These are phyloP conservation scores for Chlamydomonas reinhardtii DNA, from an alignment of 163 green algal genomes.

Conservation along the genomic window DNA sequence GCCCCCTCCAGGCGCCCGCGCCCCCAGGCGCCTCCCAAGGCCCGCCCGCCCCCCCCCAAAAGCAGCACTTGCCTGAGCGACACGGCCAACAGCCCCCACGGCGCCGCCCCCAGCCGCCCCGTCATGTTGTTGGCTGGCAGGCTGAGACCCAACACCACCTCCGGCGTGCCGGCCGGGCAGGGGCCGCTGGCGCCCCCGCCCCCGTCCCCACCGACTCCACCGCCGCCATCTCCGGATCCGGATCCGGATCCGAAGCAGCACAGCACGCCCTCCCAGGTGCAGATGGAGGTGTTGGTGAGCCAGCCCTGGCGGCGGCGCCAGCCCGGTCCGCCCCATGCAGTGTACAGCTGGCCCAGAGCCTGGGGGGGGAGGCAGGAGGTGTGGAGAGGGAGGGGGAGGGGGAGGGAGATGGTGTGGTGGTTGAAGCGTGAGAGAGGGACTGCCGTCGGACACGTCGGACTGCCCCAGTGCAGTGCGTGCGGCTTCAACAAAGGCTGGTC, in stretches of 20 bases:
- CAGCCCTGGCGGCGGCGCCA: conserved; percentile 3
- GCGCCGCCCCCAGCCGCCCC: background rate
- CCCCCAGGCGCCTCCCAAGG: too few species aligned
- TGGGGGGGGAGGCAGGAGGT: too few species aligned
- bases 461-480: too few species aligned
- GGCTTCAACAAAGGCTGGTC: too few species aligned
- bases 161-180: background rate
- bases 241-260: background rate
- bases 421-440: too few species aligned
- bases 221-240: background rate
- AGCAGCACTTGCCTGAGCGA: background rate
- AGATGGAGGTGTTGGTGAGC: background rate
- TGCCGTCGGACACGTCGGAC: too few species aligned
- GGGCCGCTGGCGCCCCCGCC: background rate
- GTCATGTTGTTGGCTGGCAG: conserved; percentile 37
- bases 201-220: too few species aligned
- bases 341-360: background rate
- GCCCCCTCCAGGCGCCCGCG: too few species aligned
- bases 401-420: too few species aligned
- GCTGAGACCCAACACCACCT: background rate
- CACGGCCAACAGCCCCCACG: background rate
- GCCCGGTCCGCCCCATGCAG: background rate
- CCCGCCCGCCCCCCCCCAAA: too few species aligned
- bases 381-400: too few species aligned
- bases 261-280: conserved; percentile 5